Base-by-base conservation (phyloP, 1,139 yeast species). In the Candida albicans region DNA sequence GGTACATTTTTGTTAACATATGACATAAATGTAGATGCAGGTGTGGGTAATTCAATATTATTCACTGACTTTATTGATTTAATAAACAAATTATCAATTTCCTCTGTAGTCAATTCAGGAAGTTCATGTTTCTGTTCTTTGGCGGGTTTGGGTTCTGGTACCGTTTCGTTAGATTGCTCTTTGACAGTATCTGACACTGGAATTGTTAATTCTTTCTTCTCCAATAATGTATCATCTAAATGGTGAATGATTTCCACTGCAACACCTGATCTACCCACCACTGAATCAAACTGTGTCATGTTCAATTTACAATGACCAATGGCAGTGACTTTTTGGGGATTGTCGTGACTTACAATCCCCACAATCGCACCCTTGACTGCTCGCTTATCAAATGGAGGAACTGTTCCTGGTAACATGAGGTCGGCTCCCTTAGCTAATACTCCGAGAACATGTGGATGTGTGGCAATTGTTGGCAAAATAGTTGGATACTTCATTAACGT, bases 391-490 rank as follows among this genome's bases (percentile, higher is more conserved):
- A 86, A 84, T 0, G 96, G 96, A 0, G 89, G 87, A 6, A 87
- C 70, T 2, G 93, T 81, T 0, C 99, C 99, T 0, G 96, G 95
- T 30, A 87, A 71, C 97, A 93, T 91, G 54, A 93, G 70, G 59
- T 91, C 85, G 0, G 98, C 97, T 8, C 97, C 97, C 48, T 79
- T 81, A 31, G 73, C 68, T 26, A 90, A 64, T 44, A 78, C 78
- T 40, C 68, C 61, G 14, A 91, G 73, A 2, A 93, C 96, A 53
- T 76, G 80, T 10, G 80, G 79, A 58, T 88, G 93, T 0, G 97
- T 91, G 44, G 68, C 63, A 2, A 91, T 77, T 2, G 74, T 59
- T 0, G 96, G 96, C 25, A 88, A 54, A 8, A 89, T 47, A 48
- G 67, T 76, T 0, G 93, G 90, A 35, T 79, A 74, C 28, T 73